Evolutionary conservation across 805 yeast species (phyloP), one percentile per base, ranked within the genome.

Genomic region (Metschnikowia koreensis): DNA sequence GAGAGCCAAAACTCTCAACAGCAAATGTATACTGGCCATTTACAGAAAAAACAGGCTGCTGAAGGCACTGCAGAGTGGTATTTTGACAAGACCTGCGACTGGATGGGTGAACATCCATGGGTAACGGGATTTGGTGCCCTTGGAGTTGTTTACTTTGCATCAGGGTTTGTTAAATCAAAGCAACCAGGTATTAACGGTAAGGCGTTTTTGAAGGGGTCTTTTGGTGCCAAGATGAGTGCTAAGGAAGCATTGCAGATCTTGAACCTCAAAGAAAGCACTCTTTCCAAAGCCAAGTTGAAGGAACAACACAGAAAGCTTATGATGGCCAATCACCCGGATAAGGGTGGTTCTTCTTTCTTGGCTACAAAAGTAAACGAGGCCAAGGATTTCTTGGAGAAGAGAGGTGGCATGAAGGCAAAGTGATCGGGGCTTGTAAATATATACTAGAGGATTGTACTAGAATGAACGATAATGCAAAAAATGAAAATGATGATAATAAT

Each of bases 361-460:
- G 97, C 97, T 44, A 84, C 92, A 52, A 92, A 92, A 74, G 86
- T 92, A 55, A 92, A 92, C 67, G 97, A 92, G 71, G 97, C 97
- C 28, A 91, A 87, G 66, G 92, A 84, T 61, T 81, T 87, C 61
- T 73, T 89, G 66, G 94, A 89, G 60, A 82, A 83, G 68, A 80
- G 90, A 64, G 84, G 84, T 38, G 78, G 80, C 15, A 56, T 75
- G 70, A 74, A 74, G 63, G 64, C 66, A 53, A 72, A 73, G 61
- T 71, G 57, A 49, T 27, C 29, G 38, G 38, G 40, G 31, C 39
- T 36, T 46, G 51, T 51, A 52, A 37, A 51, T 48, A 50, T 33
- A 46, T 16, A 40, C n/a, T 40, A 46, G 38, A 40, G 6, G 40
- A 27, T 31, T 31, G 38, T 42, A 42, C 28, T 29, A 42, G 45